Conservation (phyloP, 1,284 basidiomycete species). For the Sphagnurus paluster region DNA sequence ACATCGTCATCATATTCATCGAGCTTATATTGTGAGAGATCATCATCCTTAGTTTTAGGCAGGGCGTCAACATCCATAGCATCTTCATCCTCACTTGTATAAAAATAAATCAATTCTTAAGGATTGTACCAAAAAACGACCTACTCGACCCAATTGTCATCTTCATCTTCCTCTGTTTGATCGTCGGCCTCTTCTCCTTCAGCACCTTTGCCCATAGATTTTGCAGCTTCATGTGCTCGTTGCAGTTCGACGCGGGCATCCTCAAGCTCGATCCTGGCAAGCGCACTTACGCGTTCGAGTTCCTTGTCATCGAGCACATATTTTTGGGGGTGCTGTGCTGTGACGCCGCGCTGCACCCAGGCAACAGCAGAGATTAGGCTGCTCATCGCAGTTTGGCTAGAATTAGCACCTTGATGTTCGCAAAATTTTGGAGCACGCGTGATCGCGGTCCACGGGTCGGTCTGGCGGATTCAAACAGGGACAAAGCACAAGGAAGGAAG, state of each 20-base stretch:
- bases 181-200: conserved; percentile 65
- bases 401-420: too few relatives aligned
- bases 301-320: conserved; percentile 93
- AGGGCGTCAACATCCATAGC: conserved; percentile 68
- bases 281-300: conserved; percentile 85
- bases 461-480: too few relatives aligned
- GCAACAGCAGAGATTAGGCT: conserved; percentile 64
- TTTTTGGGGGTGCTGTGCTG: conserved; percentile 78
- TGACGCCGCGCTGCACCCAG: conserved; percentile 86
- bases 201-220: conserved; percentile 63
- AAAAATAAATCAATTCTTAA: conserved; percentile 24
- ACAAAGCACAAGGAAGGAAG: too few relatives aligned
- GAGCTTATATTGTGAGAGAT: conserved; percentile 89
- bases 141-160: conserved; percentile 81
- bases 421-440: too few relatives aligned
- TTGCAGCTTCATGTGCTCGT: conserved; percentile 76
- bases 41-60: conserved; percentile 58
- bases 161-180: conserved; percentile 51
- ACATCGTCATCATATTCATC: conserved; percentile 94
- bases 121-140: conserved; percentile 34
- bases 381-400: conserved; percentile 54
- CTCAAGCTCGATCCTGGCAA: conserved; percentile 87
- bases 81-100: conserved; percentile 51
- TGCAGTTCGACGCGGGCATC: conserved; percentile 87
- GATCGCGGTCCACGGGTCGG: too few relatives aligned